Evolutionary conservation across 306 rosid species (phyloP).

Genomic region (Vicia faba): DNA sequence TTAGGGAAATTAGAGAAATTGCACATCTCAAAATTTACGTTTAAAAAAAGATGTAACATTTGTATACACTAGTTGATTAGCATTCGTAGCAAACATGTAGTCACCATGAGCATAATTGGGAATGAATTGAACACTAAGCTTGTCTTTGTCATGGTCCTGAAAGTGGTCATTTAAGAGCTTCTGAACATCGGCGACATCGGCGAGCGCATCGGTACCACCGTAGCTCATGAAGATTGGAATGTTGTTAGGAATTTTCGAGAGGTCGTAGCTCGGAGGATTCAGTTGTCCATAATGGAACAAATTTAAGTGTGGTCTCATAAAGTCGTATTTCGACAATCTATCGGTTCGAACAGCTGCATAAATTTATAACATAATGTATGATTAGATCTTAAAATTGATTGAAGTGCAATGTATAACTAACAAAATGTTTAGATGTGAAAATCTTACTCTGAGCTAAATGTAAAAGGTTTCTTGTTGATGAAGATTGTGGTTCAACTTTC

Average conservation of each 20-base stretch:
- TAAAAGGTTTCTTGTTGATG: slow-evolving; percentile 66
- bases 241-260: slow-evolving; percentile 62
- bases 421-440: too few species aligned
- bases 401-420: too few species aligned
- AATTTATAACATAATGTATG: background rate
- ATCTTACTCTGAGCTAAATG: slow-evolving; percentile 74
- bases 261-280: slow-evolving; percentile 61
- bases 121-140: slow-evolving; percentile 61
- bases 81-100: slow-evolving; percentile 57
- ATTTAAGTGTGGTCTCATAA: slow-evolving; percentile 30
- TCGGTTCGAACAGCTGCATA: slow-evolving; percentile 48
- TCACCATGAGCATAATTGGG: slow-evolving; percentile 68
- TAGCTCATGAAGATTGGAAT: slow-evolving; percentile 72
- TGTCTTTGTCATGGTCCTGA: slow-evolving; percentile 55
- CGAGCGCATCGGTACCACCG: slow-evolving; percentile 69
- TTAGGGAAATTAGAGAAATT: background rate
- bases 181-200: slow-evolving; percentile 54
- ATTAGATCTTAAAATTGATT: too few species aligned
- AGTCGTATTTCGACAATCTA: slow-evolving; percentile 56
- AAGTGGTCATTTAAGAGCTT: slow-evolving; percentile 43
- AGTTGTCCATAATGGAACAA: slow-evolving; percentile 41
- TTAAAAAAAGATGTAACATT: slow-evolving; percentile 50
- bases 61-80: slow-evolving; percentile 56
- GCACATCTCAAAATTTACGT: slow-evolving; percentile 24
- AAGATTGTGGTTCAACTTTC: slow-evolving; percentile 55